Evolutionary conservation across 2,329 filamentous ascomycete species (phyloP).

Genomic region (Epichloe festucae): DNA sequence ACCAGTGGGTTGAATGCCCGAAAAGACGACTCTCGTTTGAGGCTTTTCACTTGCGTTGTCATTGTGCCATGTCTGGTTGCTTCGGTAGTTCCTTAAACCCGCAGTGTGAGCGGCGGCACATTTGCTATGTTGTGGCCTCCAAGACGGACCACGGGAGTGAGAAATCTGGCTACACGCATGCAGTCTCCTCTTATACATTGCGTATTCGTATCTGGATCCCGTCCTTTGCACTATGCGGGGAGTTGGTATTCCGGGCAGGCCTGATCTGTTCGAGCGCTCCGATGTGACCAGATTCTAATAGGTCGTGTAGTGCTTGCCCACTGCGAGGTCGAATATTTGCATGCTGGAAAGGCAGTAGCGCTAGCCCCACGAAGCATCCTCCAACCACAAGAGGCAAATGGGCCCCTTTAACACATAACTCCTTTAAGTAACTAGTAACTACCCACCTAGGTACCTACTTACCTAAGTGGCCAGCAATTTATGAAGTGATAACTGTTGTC

Average conservation of each 20-base stretch:
- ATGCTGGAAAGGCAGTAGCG: no score
- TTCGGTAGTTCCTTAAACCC: not conserved
- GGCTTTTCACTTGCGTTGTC: not conserved
- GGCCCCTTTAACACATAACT: no score
- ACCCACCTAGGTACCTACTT: no score
- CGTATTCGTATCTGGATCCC: not conserved
- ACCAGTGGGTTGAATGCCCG: conserved; percentile 92
- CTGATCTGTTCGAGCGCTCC: not conserved
- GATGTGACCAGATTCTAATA: not conserved
- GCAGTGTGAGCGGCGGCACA: not conserved
- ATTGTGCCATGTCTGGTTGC: not conserved
- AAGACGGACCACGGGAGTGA: not conserved
- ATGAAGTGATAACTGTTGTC: no score
- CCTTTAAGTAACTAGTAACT: no score
- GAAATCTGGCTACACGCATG: not conserved
- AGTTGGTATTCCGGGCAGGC: not conserved
- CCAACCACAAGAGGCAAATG: no score
- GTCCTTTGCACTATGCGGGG: not conserved
- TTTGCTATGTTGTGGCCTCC: not conserved
- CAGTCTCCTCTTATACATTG: not conserved
- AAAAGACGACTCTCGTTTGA: conserved; percentile 55
- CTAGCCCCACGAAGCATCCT: no score
- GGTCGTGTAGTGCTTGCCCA: no score
- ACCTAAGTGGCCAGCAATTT: no score
- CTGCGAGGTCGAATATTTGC: no score